phyloP scores from a whole-genome alignment of 139 green algal species.

The Desmodesmus armatus region DNA sequence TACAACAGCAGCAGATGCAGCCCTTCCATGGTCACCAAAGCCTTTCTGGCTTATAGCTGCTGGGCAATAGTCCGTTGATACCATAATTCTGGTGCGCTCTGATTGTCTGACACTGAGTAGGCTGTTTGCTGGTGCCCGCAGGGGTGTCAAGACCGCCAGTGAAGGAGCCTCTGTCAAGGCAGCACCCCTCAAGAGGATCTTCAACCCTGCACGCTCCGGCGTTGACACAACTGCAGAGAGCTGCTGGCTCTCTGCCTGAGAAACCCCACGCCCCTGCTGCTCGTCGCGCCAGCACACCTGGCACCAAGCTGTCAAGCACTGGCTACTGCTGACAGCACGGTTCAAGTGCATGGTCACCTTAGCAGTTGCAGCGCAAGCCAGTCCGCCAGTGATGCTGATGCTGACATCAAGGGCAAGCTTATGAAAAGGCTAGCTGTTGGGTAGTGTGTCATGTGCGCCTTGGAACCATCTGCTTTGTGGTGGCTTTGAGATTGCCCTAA shows the following conservation, averaged over 20 bases:
- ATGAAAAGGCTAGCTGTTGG: too few relatives aligned
- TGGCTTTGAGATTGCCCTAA: too few relatives aligned
- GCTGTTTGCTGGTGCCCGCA: neutral
- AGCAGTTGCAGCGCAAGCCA: too few relatives aligned
- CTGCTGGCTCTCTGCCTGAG: constrained; percentile 14
- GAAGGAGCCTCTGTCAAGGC: neutral
- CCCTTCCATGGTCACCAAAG: neutral
- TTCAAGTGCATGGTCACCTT: too few relatives aligned
- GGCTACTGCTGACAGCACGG: too few relatives aligned
- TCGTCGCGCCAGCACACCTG: neutral
- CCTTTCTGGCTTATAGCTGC: neutral
- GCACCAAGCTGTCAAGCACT: too few relatives aligned
- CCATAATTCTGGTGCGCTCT: neutral
- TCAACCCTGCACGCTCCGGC: neutral
- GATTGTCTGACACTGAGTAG: neutral
- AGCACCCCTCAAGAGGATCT: neutral
- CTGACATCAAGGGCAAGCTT: too few relatives aligned
- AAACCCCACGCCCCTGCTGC: neutral
- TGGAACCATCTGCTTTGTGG: too few relatives aligned
- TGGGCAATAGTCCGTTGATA: neutral
- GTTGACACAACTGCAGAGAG: neutral
- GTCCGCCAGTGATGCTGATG: too few relatives aligned
- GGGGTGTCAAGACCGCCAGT: neutral
- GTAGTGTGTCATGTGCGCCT: too few relatives aligned
- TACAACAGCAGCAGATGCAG: neutral